Percentiles rank a stretch among this genome's conserved stretches.
Evolutionary conservation across 495 filamentous ascomycete species (phyloP).

Genomic region (Aspergillus conjunctus): DNA sequence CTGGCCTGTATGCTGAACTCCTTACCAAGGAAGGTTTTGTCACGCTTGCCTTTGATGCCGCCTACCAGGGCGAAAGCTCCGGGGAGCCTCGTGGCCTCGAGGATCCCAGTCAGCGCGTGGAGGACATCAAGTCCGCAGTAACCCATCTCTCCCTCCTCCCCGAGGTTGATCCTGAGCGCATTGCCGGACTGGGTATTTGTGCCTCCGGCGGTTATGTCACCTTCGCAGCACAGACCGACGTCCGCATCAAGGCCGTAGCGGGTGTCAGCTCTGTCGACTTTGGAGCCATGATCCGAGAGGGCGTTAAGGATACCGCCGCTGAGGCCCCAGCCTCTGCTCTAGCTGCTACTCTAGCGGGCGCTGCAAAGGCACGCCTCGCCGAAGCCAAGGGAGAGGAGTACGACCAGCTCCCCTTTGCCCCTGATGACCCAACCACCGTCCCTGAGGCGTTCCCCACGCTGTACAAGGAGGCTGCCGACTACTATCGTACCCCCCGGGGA

Average conservation of each 20-base stretch:
- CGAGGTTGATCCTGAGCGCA: not conserved
- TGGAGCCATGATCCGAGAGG: not conserved
- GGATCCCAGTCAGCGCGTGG: slow-evolving; percentile 40
- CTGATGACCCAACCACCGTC: not conserved
- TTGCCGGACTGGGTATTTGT: not conserved
- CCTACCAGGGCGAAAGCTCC: slow-evolving; percentile 41
- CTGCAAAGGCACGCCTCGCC: no score
- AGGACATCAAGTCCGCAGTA: slow-evolving; percentile 27
- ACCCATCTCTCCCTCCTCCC: not conserved
- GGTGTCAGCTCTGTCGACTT: slow-evolving; percentile 2
- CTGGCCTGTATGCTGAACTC: slow-evolving; percentile 32
- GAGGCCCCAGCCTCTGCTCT: not conserved
- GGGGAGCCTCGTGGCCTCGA: slow-evolving; percentile 43
- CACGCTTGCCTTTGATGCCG: slow-evolving; percentile 40
- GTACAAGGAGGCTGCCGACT: slow-evolving; percentile 22
- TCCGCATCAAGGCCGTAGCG: slow-evolving; percentile 1
- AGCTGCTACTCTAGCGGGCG: not conserved
- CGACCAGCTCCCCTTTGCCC: not conserved
- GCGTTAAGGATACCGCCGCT: not conserved
- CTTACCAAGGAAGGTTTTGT: slow-evolving; percentile 38
- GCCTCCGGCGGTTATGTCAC: slow-evolving; percentile 4
- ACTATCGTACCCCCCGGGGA: slow-evolving; percentile 28
- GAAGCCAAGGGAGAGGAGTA: not conserved
- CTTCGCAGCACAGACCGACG: not conserved
- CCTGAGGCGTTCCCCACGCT: not conserved